Evolutionary conservation across 2,329 filamentous ascomycete genomes (phyloP), one percentile per base, ranked within the genome.

Genomic region (Nannizziopsis arthrosporioides): DNA sequence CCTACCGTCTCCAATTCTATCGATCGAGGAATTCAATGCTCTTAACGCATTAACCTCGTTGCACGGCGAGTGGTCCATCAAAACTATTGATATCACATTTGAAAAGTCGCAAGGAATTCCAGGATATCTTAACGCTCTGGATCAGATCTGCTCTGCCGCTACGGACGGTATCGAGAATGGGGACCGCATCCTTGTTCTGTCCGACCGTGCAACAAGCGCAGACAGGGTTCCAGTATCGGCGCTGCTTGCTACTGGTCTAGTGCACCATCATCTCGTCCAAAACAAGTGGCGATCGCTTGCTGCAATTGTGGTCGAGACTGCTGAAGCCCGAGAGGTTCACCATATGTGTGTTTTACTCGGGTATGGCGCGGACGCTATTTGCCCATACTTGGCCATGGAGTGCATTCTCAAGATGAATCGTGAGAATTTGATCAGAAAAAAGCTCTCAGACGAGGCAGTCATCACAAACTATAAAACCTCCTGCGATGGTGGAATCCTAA

Each of bases 291-390:
- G 90, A 65, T 89, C 90, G 10, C 79, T 89, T 68, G 86, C 80
- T 56, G 90, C 89, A 41, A 71, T 96, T 40, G 76, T 94, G 36
- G 79, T 94, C 31, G 90, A 96, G 73, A 94, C 89, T 54, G 90
- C 84, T 40, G 90, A 96, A 67, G 90, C 90, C 58, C 86, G 90
- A 69, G 90, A 96, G 68, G 90, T 96, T 6, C 90, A 96, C 68
- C 90, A 96, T 71, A 94, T 95, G 87, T 94, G 87, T 71, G 90
- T 96, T n/a, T 77, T 95, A 38, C 78, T 96, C 51, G 90, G 90
- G 47, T 96, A 96, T 60, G 90, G 90, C 71, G 88, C 84, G 48
- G 90, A 96, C 70, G 90, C 83, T 42, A 81, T 96, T 63, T 94
- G 92, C 73, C 90, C 90, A 15, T 95, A 95, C 68, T 81, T 95